Evolutionary conservation across 768 basidiomycete species (phyloP), one percentile per base, ranked within the genome.

Genomic region (Paxillus rubicundulus): DNA sequence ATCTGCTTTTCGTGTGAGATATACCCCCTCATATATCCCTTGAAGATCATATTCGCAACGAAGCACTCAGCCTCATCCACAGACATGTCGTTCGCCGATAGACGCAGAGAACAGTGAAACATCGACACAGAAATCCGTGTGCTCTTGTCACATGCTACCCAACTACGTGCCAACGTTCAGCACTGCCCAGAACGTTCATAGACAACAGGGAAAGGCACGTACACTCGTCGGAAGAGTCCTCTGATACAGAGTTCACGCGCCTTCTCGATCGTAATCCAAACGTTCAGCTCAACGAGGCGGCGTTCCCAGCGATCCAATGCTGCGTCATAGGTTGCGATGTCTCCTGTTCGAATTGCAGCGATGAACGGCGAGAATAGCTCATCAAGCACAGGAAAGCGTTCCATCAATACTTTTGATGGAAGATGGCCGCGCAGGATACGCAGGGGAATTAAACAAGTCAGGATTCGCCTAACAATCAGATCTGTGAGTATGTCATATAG

Each of bases 1-100:
- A 88, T 92, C 73, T 91, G 89, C 70, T 89, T 90, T 65, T 90
- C 91, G 63, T 99, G 97, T 45, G 92, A 93, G 61, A 99, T 94
- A 70, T 98, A 99, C 9, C 97, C 97, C 46, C 89, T 81, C 71
- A 98, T 86, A 68, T 86, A 91, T 17, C 89, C 90, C 72, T 87
- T 91, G 74, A 87, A 93, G 40, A 98, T 89, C 90, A 96, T 89
- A 66, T 95, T 95, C 27, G 94, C 93, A 8, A 97, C 83, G 47
- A 94, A 80, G 68, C 94, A 98, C 69, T 98, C 94, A 2, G 91
- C 90, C 68, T 96, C 94, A 58, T 89, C 93, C 54, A 76, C 65
- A 7, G 84, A 76, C 20, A 89, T 82, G 10, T 85, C 80, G 53
- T 82, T 78, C 3, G 87, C 89, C 4, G 88, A 86, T 51, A 92